phyloP scores from a whole-genome alignment of 2,329 filamentous ascomycete genomes.

The Calonectria montana region DNA sequence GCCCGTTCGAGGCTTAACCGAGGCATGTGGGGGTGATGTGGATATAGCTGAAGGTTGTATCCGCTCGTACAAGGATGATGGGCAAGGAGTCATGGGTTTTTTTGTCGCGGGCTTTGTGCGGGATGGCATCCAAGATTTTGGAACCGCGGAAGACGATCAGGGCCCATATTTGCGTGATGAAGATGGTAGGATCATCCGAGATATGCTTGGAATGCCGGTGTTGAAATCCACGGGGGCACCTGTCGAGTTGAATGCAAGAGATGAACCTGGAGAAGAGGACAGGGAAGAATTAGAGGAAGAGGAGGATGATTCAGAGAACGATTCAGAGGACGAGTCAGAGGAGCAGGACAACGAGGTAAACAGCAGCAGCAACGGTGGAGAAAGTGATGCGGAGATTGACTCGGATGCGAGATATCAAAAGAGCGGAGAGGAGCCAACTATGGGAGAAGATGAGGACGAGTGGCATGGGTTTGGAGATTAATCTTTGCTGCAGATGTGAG shows the following conservation, averaged over 20 bases:
- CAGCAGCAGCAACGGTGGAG: slow-evolving; percentile 12
- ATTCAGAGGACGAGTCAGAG: neutral
- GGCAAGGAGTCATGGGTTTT: slow-evolving; percentile 91
- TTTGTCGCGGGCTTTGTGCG: slow-evolving; percentile 88
- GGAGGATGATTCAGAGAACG: slow-evolving; percentile 24
- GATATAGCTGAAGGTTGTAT: slow-evolving; percentile 80
- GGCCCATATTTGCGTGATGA: slow-evolving; percentile 67
- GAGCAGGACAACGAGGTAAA: slow-evolving; percentile 32
- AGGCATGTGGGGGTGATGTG: slow-evolving; percentile 60
- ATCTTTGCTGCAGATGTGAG: slow-evolving; percentile 8
- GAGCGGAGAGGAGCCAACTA: slow-evolving; percentile 26
- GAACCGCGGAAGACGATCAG: slow-evolving; percentile 42
- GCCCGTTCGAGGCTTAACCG: slow-evolving; percentile 71
- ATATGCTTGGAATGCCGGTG: slow-evolving; percentile 53
- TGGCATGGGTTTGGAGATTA: slow-evolving; percentile 43
- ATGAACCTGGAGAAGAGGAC: slow-evolving; percentile 30
- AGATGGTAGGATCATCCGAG: slow-evolving; percentile 62
- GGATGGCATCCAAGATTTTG: slow-evolving; percentile 31
- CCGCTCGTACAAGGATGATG: slow-evolving; percentile 82
- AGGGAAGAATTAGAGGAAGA: slow-evolving; percentile 42
- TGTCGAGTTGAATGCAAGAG: slow-evolving; percentile 39
- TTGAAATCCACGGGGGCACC: slow-evolving; percentile 49
- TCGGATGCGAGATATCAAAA: slow-evolving; percentile 28
- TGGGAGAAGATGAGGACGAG: slow-evolving; percentile 35
- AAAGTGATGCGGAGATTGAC: slow-evolving; percentile 19